phyloP scores from a whole-genome alignment of 2,329 filamentous ascomycete genomes.

The Monosporascus sp. region DNA sequence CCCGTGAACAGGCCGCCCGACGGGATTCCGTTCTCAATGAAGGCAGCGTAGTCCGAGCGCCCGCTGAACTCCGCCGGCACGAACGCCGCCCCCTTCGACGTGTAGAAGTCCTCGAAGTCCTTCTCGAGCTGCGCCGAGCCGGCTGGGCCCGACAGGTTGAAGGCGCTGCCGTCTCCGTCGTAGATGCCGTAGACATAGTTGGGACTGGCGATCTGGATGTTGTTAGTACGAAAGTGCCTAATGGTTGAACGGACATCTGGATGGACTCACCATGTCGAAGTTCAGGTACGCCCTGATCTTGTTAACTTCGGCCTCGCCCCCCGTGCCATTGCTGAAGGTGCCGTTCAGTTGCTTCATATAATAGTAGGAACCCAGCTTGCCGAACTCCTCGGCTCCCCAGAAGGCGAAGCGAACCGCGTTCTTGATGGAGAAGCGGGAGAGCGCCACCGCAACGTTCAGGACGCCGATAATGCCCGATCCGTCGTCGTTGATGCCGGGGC shows the following conservation, averaged over 20 bases:
- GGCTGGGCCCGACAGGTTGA: slow-evolving; percentile 47
- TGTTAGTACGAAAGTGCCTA: background rate
- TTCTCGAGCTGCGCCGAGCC: slow-evolving; percentile 52
- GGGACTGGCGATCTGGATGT: slow-evolving; percentile 34
- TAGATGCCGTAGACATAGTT: slow-evolving; percentile 45
- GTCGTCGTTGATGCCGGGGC: slow-evolving; percentile 64
- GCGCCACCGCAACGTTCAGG: slow-evolving; percentile 54
- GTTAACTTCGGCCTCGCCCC: slow-evolving; percentile 42
- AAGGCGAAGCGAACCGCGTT: slow-evolving; percentile 60
- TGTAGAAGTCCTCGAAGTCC: slow-evolving; percentile 47
- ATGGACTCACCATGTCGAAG: slow-evolving; percentile 55
- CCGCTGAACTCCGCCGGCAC: slow-evolving; percentile 61
- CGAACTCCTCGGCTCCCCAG: slow-evolving; percentile 61
- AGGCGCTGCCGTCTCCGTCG: slow-evolving; percentile 52
- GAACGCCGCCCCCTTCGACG: slow-evolving; percentile 39
- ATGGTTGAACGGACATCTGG: too few relatives aligned
- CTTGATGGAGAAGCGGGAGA: slow-evolving; percentile 51
- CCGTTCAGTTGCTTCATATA: slow-evolving; percentile 36
- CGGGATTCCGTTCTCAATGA: slow-evolving; percentile 33
- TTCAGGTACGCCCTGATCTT: slow-evolving; percentile 58
- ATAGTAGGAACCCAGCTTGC: slow-evolving; percentile 55
- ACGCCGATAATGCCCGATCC: slow-evolving; percentile 55
- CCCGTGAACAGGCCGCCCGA: slow-evolving; percentile 66
- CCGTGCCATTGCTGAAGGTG: slow-evolving; percentile 24
- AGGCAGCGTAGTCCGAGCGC: slow-evolving; percentile 60